phyloP scores from a whole-genome alignment of 179 eudicot species.

The Corrigiola litoralis region DNA sequence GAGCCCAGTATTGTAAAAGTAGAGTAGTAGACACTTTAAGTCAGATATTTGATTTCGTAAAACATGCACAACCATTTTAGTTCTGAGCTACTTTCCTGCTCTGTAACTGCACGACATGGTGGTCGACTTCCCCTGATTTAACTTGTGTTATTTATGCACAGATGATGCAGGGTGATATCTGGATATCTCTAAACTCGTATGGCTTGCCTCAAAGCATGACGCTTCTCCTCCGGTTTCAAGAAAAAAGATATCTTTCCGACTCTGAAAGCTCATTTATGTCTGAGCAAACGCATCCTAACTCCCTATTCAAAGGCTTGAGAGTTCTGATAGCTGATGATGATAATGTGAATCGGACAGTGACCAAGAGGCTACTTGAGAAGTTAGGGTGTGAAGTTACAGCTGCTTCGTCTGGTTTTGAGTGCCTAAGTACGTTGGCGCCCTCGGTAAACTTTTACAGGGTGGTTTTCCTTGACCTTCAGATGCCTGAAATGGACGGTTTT shows the following conservation, averaged over 20 bases:
- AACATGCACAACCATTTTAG: too few species aligned
- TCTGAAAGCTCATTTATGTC: slow-evolving; percentile 3
- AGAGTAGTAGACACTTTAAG: too few species aligned
- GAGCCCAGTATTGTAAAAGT: too few species aligned
- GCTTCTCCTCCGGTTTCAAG: slow-evolving; percentile 36
- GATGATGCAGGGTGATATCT: slow-evolving; percentile 56
- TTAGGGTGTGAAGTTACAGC: slow-evolving; percentile 38
- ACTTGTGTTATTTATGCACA: slow-evolving; percentile 2
- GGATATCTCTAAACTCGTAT: slow-evolving; percentile 29
- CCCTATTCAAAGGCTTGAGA: slow-evolving; percentile 32
- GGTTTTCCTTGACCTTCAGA: slow-evolving; percentile 40
- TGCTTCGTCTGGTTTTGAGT: slow-evolving; percentile 34
- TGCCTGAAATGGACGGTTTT: slow-evolving; percentile 46
- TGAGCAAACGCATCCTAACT: slow-evolving; percentile 8
- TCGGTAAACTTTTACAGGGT: slow-evolving; percentile 25
- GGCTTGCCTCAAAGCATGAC: slow-evolving; percentile 38
- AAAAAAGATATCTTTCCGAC: slow-evolving; percentile 13
- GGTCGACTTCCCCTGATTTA: not conserved
- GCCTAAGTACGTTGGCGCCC: slow-evolving; percentile 35
- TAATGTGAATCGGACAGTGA: slow-evolving; percentile 34
- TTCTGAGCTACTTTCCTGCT: not conserved
- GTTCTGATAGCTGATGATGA: slow-evolving; percentile 42
- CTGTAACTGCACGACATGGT: not conserved
- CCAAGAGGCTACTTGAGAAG: slow-evolving; percentile 40
- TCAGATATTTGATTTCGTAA: too few species aligned